These are phyloP conservation scores for Yamadazyma sp. DNA, from an alignment of 1,139 yeast species.

Conservation along the genomic window DNA sequence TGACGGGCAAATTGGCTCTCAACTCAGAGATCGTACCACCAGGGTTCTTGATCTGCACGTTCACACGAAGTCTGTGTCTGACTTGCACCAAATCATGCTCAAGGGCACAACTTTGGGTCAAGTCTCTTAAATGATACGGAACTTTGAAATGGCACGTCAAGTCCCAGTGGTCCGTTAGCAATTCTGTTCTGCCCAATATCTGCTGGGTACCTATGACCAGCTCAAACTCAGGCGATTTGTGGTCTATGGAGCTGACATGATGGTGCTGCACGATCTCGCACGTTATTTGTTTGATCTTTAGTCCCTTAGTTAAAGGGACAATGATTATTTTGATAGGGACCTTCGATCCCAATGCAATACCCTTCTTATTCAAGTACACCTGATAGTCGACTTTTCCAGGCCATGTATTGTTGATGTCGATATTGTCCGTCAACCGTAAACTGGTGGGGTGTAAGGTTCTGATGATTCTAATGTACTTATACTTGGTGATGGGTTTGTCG, in stretches of 20 bases:
- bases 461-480: constrained; percentile 35
- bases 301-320: constrained; percentile 61
- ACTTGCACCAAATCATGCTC: constrained; percentile 51
- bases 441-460: constrained; percentile 56
- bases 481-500: constrained; percentile 39
- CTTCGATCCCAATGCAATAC: constrained; percentile 59
- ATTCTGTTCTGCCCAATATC: constrained; percentile 20
- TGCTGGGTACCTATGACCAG: constrained; percentile 31
- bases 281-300: constrained; percentile 45
- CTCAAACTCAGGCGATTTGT: constrained; percentile 45
- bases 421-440: constrained; percentile 51
- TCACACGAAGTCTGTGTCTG: constrained; percentile 59
- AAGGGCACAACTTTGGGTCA: constrained; percentile 60
- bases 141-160: constrained; percentile 48
- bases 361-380: constrained; percentile 55
- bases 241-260: constrained; percentile 37
- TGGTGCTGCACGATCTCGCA: constrained; percentile 57
- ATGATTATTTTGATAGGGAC: constrained; percentile 53
- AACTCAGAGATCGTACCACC: constrained; percentile 69
- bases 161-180: constrained; percentile 50
- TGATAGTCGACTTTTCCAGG: constrained; percentile 64
- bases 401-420: constrained; percentile 64
- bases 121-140: constrained; percentile 50
- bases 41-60: constrained; percentile 54
- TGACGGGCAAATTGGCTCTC: constrained; percentile 65